A percentile compares a stretch with the other conserved stretches of the same genome.
Conservation (phyloP, 345 rosid species). For the Laguncularia racemosa region DNA sequence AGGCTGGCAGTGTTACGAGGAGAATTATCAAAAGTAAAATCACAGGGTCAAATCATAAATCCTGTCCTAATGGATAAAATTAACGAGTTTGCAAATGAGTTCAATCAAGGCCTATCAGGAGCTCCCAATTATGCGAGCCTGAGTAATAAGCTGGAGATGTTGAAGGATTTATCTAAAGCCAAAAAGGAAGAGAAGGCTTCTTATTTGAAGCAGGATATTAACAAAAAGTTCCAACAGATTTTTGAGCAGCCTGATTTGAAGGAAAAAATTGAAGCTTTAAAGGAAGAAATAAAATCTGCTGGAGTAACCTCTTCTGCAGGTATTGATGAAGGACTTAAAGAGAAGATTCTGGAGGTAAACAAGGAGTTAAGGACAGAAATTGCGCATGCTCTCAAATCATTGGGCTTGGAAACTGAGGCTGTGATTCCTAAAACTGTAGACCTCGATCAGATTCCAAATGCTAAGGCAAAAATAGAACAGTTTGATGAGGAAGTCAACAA, state of each 20-base stretch:
- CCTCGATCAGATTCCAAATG: conserved; percentile 19
- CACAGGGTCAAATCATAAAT: conserved; percentile 48
- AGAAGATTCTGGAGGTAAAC: conserved; percentile 36
- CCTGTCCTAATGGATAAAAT: conserved; percentile 52
- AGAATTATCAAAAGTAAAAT: conserved; percentile 42
- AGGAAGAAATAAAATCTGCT: conserved; percentile 39
- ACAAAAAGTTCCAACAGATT: conserved; percentile 53
- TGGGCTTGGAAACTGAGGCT: conserved; percentile 48
- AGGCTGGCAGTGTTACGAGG: conserved; percentile 34
- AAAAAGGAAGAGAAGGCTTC: conserved; percentile 32
- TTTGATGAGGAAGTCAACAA: conserved; percentile 45
- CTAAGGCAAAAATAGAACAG: conserved; percentile 32
- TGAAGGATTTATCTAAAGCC: conserved; percentile 57
- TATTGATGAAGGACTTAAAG: conserved; percentile 46
- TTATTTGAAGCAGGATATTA: conserved; percentile 37
- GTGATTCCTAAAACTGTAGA: conserved; percentile 28
- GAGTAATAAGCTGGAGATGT: conserved; percentile 61
- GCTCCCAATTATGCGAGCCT: conserved; percentile 63
- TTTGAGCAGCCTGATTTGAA: conserved; percentile 44
- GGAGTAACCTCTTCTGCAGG: conserved; percentile 51
- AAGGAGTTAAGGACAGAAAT: conserved; percentile 50
- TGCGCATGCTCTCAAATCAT: conserved; percentile 35
- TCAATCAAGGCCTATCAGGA: conserved; percentile 34
- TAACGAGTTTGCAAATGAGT: conserved; percentile 56
- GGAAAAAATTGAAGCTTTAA: conserved; percentile 56